Conservation (phyloP, 345 rosid genomes). For the Populus ilicifolia region DNA sequence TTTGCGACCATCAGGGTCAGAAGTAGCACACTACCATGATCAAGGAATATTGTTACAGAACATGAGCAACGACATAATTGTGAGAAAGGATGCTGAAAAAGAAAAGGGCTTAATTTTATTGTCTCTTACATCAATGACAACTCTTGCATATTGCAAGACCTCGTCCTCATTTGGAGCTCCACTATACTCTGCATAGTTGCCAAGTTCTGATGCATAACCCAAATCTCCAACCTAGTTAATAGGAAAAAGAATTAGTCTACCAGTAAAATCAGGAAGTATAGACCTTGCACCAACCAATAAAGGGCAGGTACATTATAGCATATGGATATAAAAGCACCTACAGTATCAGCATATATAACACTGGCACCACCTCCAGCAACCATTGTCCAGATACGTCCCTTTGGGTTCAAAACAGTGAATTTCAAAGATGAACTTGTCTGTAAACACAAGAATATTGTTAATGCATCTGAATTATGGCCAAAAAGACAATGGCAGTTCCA, state of each 20-base stretch:
- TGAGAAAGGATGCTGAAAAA: background rate
- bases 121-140: slow-evolving; percentile 79
- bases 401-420: slow-evolving; percentile 88
- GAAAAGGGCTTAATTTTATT: background rate
- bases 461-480: background rate
- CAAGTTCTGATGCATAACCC: slow-evolving; percentile 95
- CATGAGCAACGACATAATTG: background rate
- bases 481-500: background rate
- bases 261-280: background rate
- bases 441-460: slow-evolving; percentile 14
- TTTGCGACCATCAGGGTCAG: slow-evolving; percentile 88
- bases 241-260: background rate
- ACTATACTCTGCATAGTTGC: slow-evolving; percentile 95
- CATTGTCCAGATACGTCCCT: slow-evolving; percentile 99
- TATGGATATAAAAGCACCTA: slow-evolving; percentile 26
- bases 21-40: slow-evolving; percentile 72
- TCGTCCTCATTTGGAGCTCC: slow-evolving; percentile 99
- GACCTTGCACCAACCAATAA: background rate
- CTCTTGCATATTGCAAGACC: slow-evolving; percentile 96
- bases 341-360: slow-evolving; percentile 95
- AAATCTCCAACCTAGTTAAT: slow-evolving; percentile 84
- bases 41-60: background rate
- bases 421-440: slow-evolving; percentile 98
- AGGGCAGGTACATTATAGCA: background rate
- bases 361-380: slow-evolving; percentile 99